Evolutionary conservation across 2,329 filamentous ascomycete genomes (phyloP).

Genomic region (Cordyceps fumosorosea): DNA sequence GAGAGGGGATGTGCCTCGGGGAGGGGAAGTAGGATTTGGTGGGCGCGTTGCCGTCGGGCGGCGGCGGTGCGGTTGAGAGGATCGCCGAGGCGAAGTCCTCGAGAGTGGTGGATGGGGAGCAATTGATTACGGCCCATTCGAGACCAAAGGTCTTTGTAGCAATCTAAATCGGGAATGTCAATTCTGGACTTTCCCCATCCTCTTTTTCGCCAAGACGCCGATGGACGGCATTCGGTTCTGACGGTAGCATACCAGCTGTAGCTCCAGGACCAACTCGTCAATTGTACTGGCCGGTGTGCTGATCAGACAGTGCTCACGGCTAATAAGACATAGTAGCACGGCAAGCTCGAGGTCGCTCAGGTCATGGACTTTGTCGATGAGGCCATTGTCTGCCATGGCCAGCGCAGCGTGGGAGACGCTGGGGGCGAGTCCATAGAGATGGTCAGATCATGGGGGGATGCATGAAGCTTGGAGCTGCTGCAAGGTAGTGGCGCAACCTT

Average conservation of each 20-base stretch:
- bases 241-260: conserved; percentile 52
- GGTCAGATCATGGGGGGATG: not conserved
- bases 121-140: conserved; percentile 63
- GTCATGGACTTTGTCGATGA: conserved; percentile 65
- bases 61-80: conserved; percentile 33
- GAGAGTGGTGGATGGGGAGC: conserved; percentile 64
- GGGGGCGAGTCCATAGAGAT: not conserved
- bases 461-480: not conserved
- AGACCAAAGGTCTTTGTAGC: conserved; percentile 67
- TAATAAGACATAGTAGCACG: conserved; percentile 70
- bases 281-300: conserved; percentile 59
- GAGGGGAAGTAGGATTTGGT: conserved; percentile 25
- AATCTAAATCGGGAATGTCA: conserved; percentile 39
- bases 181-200: not conserved
- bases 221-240: not conserved
- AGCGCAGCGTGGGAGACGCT: conserved; percentile 15
- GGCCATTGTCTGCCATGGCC: conserved; percentile 53
- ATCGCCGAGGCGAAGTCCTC: conserved; percentile 75
- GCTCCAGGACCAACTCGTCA: conserved; percentile 64
- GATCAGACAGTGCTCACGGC: conserved; percentile 82
- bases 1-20: not conserved
- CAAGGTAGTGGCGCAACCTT: not conserved
- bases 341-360: conserved; percentile 87
- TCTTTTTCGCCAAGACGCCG: not conserved
- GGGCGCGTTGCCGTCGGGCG: not conserved